Evolutionary conservation across 495 filamentous ascomycete species (phyloP).

Genomic region (Ramalina intermedia): DNA sequence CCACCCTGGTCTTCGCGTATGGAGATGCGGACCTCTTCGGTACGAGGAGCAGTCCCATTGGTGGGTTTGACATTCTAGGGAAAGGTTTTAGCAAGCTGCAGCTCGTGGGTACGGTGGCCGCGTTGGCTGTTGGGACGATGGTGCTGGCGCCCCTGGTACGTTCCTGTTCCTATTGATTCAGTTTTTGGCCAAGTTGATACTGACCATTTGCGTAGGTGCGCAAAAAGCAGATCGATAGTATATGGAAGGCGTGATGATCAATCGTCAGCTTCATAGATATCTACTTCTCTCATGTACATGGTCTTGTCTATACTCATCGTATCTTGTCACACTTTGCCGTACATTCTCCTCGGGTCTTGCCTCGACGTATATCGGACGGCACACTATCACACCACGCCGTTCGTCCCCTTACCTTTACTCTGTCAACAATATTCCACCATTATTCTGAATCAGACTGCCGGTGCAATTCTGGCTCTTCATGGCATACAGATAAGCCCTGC

Average conservation of each 20-base stretch:
- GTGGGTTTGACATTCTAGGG: constrained; percentile 80
- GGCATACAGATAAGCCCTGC: constrained; percentile 39
- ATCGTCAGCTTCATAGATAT: neutral
- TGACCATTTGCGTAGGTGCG: constrained; percentile 10
- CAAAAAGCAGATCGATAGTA: constrained; percentile 16
- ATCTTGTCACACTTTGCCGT: neutral
- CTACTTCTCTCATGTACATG: neutral
- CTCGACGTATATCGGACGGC: neutral
- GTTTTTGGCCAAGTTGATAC: neutral
- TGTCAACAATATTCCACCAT: constrained; percentile 18
- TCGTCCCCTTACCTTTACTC: too few relatives aligned
- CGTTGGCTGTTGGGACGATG: constrained; percentile 55
- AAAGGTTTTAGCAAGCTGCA: constrained; percentile 86
- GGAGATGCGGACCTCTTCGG: constrained; percentile 74
- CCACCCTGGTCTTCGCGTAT: constrained; percentile 78
- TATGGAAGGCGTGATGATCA: constrained; percentile 11
- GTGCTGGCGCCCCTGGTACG: constrained; percentile 77
- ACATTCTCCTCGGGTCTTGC: neutral
- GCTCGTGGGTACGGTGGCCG: constrained; percentile 68
- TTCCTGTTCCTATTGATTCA: neutral
- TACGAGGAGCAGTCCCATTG: constrained; percentile 68
- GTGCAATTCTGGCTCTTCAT: constrained; percentile 45
- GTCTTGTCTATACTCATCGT: neutral
- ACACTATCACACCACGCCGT: neutral
- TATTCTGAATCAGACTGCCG: constrained; percentile 26